Evolutionary conservation across 352 stramenopile genomes (phyloP).

Genomic region (Thalassiosira hispida): DNA sequence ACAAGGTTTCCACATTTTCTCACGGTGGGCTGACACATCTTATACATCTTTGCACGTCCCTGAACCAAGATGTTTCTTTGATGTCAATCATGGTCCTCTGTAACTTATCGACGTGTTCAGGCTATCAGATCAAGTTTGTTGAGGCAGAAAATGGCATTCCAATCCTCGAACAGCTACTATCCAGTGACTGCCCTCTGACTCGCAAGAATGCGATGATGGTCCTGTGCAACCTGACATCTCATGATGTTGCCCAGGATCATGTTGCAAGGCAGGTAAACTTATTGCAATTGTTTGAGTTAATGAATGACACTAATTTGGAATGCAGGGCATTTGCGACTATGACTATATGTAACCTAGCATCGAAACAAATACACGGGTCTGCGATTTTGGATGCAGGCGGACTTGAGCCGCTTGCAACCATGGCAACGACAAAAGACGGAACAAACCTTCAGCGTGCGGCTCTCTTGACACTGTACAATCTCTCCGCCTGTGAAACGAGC

Average conservation of each 20-base stretch:
- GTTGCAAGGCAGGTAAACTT: conserved; percentile 84
- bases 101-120: conserved; percentile 91
- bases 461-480: conserved; percentile 93
- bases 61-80: conserved; percentile 33
- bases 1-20: conserved; percentile 39
- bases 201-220: conserved; percentile 63
- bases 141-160: conserved; percentile 78
- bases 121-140: conserved; percentile 91
- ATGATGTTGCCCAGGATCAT: conserved; percentile 56
- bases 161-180: conserved; percentile 35
- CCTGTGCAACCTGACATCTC: conserved; percentile 63
- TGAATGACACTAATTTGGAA: conserved; percentile 82
- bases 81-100: conserved; percentile 90
- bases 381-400: conserved; percentile 89
- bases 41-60: conserved; percentile 41
- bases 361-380: conserved; percentile 89
- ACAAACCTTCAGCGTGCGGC: conserved; percentile 83
- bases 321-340: conserved; percentile 91
- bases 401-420: conserved; percentile 85
- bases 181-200: conserved; percentile 29
- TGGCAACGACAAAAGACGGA: conserved; percentile 84
- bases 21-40: conserved; percentile 45
- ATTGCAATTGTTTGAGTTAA: conserved; percentile 87
- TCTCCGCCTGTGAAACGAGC: conserved; percentile 91
- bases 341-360: conserved; percentile 93